Conservation (phyloP, 2,329 filamentous ascomycete species). For the Aspergillus felis region DNA sequence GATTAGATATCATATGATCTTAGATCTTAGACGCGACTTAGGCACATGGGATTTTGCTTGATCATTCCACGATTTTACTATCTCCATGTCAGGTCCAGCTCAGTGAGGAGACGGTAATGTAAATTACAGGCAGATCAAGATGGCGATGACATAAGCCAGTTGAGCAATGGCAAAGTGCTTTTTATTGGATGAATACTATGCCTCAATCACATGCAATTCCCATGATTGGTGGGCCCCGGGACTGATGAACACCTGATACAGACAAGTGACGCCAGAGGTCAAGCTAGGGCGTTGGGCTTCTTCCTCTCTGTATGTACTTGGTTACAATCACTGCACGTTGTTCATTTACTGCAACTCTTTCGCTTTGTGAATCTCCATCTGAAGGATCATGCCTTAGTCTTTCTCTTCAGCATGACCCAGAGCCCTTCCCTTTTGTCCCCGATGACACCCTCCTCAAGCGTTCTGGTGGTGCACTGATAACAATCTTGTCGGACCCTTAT, state of each 20-base stretch:
- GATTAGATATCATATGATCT: background rate
- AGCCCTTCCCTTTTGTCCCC: constrained; percentile 4
- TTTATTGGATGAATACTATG: constrained; percentile 5
- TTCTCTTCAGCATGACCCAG: constrained; percentile 9
- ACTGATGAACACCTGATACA: constrained; percentile 20
- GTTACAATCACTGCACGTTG: constrained; percentile 2
- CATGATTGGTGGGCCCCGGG: constrained; percentile 15
- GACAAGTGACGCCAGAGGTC: constrained; percentile 22
- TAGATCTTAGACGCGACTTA: background rate
- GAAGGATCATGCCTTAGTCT: constrained; percentile 1
- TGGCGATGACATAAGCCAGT: constrained; percentile 11
- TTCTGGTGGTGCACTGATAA: background rate
- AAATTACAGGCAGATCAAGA: background rate
- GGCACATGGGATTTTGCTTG: background rate
- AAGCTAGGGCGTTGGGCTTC: background rate
- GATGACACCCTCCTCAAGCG: constrained; percentile 4
- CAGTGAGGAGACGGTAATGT: background rate
- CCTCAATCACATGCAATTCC: constrained; percentile 14
- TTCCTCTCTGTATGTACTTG: background rate
- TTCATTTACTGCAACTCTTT: constrained; percentile 1
- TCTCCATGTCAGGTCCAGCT: background rate
- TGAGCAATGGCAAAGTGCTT: background rate
- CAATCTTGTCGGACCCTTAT: constrained; percentile 1
- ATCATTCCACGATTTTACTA: background rate
- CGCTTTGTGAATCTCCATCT: constrained; percentile 1